Evolutionary conservation across 805 yeast species (phyloP), one percentile per base, ranked within the genome.

Genomic region (Wickerhamiella sergipiensis): DNA sequence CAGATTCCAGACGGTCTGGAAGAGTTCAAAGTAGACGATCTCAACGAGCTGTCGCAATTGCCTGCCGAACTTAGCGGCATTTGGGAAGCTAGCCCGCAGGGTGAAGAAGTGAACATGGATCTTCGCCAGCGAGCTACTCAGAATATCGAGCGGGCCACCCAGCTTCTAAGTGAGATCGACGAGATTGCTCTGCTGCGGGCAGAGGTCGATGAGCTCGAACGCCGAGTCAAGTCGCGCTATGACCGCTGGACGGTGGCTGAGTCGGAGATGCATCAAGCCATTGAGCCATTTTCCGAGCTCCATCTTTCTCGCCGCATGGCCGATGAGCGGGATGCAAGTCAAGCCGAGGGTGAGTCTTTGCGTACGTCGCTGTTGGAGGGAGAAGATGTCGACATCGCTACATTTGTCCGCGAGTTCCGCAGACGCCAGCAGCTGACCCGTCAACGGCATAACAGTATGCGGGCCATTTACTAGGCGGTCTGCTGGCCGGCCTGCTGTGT

Each of bases 221-320:
- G 61, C 24, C 69, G 70, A 43, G 53, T 29, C 18, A 46, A 23
- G 10, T 5, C 33, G 22, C 43, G 31, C 21, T 43, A 26, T 43
- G n/a, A 29, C 24, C 36, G 43, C n/a, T 53, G 59, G 59, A 42
- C 17, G 9, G 44, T 6, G 3, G 48, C 49, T 1, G 57, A 58
- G 22, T 13, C 55, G 1, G 61, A 69, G 15, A 69, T 75, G 68
- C 57, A 65, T 47, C 26, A 57, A 1, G 50, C 61, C 0, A 49
- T 70, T 5, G 62, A 64, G 38, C 72, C 71, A 38, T 73, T 69
- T 55, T 63, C 72, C 46, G 58, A 64, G 17, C 64, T 61, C 1
- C 67, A 69, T 1, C 52, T 75, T 10, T 61, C 63, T 49, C 54
- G 52, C 5, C 52, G 60, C 33, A 57, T 74, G 10, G 62, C 64